Percentiles rank a stretch among this genome's conserved stretches.
phyloP scores from a whole-genome alignment of 352 stramenopile genomes.

The Phytophthora meadii region DNA sequence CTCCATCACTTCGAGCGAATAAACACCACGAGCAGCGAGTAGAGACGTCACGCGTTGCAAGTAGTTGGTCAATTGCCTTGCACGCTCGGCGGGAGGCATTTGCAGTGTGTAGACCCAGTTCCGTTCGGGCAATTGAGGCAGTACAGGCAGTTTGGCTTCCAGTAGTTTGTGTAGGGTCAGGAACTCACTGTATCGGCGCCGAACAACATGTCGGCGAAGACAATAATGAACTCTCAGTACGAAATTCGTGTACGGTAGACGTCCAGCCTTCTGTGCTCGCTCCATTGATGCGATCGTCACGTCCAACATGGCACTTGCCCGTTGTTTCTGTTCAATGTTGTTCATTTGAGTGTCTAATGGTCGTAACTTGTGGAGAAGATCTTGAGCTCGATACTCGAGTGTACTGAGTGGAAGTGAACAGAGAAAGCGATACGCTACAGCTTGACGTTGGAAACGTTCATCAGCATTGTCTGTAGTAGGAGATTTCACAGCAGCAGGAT shows the following conservation, averaged over 20 bases:
- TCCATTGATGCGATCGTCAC: conserved; percentile 69
- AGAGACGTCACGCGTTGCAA: conserved; percentile 59
- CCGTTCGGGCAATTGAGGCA: conserved; percentile 57
- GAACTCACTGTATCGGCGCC: conserved; percentile 75
- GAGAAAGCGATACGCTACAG: conserved; percentile 74
- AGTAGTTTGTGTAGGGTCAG: conserved; percentile 50
- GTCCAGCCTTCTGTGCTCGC: conserved; percentile 55
- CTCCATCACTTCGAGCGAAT: conserved; percentile 71
- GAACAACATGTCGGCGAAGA: conserved; percentile 69
- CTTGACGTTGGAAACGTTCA: conserved; percentile 61
- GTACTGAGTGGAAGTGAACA: conserved; percentile 47
- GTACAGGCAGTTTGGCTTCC: conserved; percentile 50
- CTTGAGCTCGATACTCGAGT: conserved; percentile 38
- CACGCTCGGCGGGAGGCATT: conserved; percentile 42
- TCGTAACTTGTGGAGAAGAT: conserved; percentile 53
- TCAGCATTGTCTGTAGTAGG: conserved; percentile 15
- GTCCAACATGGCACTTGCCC: conserved; percentile 69
- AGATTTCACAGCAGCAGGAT: conserved; percentile 8
- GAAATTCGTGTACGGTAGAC: conserved; percentile 79
- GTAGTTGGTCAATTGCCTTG: conserved; percentile 48
- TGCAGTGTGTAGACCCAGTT: conserved; percentile 55
- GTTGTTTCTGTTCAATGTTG: conserved; percentile 33
- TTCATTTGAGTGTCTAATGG: conserved; percentile 42
- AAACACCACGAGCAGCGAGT: conserved; percentile 59
- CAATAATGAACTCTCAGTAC: conserved; percentile 79